Percentiles rank a stretch among this genome's conserved stretches.
Conservation (phyloP, 2,329 filamentous ascomycete genomes). For the Alternaria arborescens region DNA sequence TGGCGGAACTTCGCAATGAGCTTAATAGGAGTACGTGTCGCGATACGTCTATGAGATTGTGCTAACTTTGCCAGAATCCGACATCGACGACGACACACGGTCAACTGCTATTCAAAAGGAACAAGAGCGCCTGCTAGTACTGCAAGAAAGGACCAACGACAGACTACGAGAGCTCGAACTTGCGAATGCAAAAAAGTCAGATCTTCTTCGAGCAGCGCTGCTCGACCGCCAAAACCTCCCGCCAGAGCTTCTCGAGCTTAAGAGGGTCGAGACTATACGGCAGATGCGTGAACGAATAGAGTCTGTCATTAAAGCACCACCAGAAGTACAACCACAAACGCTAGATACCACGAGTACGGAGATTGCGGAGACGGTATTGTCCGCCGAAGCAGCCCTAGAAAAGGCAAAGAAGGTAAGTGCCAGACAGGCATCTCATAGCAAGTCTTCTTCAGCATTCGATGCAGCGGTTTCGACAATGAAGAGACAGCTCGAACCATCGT, state of each 20-base stretch:
- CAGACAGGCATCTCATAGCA: slow-evolving; percentile 35
- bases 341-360: slow-evolving; percentile 45
- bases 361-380: slow-evolving; percentile 47
- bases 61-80: slow-evolving; percentile 33
- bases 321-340: slow-evolving; percentile 43
- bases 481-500: slow-evolving; percentile 29
- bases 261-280: slow-evolving; percentile 43
- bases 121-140: slow-evolving; percentile 45
- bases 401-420: slow-evolving; percentile 50
- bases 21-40: slow-evolving; percentile 43
- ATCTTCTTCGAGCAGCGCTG: slow-evolving; percentile 44
- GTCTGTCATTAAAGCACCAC: slow-evolving; percentile 39
- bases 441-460: slow-evolving; percentile 31
- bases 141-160: slow-evolving; percentile 48
- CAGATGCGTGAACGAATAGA: slow-evolving; percentile 47
- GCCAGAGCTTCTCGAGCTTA: slow-evolving; percentile 44
- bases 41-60: not conserved
- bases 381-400: slow-evolving; percentile 46
- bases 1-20: slow-evolving; percentile 48
- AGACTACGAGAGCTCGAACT: slow-evolving; percentile 47
- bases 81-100: slow-evolving; percentile 42
- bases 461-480: slow-evolving; percentile 31
- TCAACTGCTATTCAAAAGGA: slow-evolving; percentile 43
- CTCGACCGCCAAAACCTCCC: slow-evolving; percentile 45
- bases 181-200: slow-evolving; percentile 47